These are phyloP conservation scores for Solanum pinnatisectum DNA, from an alignment of 257 asterid genomes.

Conservation along the genomic window DNA sequence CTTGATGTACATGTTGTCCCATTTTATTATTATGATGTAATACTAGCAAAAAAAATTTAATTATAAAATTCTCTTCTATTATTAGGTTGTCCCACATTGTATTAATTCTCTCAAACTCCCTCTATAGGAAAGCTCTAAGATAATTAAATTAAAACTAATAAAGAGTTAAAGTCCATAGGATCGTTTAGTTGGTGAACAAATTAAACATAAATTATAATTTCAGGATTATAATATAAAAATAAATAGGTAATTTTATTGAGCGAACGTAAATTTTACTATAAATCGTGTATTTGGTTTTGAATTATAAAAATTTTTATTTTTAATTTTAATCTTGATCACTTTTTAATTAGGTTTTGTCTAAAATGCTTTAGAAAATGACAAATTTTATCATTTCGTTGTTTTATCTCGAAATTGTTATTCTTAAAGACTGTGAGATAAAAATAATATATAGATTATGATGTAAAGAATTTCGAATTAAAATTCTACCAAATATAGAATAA, in stretches of 20 bases:
- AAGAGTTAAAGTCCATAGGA: background rate
- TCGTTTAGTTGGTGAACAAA: background rate
- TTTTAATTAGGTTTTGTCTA: background rate
- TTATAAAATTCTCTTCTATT: background rate
- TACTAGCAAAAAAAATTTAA: too few species aligned
- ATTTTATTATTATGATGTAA: background rate
- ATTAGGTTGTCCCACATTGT: background rate
- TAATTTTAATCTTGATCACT: background rate
- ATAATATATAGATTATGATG: background rate
- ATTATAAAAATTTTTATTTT: background rate
- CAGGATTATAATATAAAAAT: background rate
- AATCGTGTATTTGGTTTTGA: background rate
- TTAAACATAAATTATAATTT: background rate
- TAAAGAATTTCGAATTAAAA: background rate
- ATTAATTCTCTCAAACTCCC: background rate
- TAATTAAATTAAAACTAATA: background rate
- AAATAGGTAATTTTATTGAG: background rate
- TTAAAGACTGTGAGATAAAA: background rate
- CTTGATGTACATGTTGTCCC: background rate
- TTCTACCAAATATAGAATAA: background rate
- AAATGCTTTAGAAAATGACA: background rate
- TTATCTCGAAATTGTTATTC: background rate
- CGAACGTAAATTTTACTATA: background rate
- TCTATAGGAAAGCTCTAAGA: background rate
- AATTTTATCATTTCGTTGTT: background rate